These are phyloP conservation scores for Amanita polypyramis DNA, from an alignment of 768 basidiomycete species.

Conservation along the genomic window DNA sequence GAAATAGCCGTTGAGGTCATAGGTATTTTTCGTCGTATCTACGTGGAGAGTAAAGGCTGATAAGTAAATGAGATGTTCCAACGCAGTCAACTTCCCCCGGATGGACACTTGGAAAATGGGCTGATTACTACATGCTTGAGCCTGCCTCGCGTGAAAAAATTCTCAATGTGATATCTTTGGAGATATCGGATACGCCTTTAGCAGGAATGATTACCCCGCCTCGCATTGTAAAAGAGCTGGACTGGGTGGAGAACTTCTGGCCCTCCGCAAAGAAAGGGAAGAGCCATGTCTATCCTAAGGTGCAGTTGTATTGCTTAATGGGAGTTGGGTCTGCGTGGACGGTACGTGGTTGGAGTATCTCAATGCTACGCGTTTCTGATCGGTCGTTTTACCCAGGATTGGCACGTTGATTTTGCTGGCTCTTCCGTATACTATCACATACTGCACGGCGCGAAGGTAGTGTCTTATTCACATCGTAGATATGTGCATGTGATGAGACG, in stretches of 20 bases:
- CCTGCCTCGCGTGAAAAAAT: slow-evolving; percentile 71
- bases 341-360: slow-evolving; percentile 32
- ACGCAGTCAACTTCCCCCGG: slow-evolving; percentile 77
- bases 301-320: slow-evolving; percentile 96
- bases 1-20: slow-evolving; percentile 85
- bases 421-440: slow-evolving; percentile 98
- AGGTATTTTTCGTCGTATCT: slow-evolving; percentile 34
- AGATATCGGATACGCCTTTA: slow-evolving; percentile 80
- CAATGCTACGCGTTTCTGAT: background rate
- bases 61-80: slow-evolving; percentile 54
- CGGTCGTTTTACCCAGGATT: slow-evolving; percentile 50
- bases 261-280: slow-evolving; percentile 66
- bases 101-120: slow-evolving; percentile 91
- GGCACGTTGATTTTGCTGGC: slow-evolving; percentile 98
- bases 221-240: slow-evolving; percentile 74
- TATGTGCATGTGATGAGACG: slow-evolving; percentile 5
- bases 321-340: slow-evolving; percentile 92
- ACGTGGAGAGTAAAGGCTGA: slow-evolving; percentile 3
- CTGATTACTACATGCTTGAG: slow-evolving; percentile 69
- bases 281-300: slow-evolving; percentile 78
- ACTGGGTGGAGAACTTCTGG: slow-evolving; percentile 98
- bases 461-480: slow-evolving; percentile 8
- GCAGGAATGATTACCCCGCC: slow-evolving; percentile 77
- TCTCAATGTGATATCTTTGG: slow-evolving; percentile 90
- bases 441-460: slow-evolving; percentile 72